Evolutionary conservation across 2,329 filamentous ascomycete genomes (phyloP).

Genomic region (Aurifilum marmelostoma): DNA sequence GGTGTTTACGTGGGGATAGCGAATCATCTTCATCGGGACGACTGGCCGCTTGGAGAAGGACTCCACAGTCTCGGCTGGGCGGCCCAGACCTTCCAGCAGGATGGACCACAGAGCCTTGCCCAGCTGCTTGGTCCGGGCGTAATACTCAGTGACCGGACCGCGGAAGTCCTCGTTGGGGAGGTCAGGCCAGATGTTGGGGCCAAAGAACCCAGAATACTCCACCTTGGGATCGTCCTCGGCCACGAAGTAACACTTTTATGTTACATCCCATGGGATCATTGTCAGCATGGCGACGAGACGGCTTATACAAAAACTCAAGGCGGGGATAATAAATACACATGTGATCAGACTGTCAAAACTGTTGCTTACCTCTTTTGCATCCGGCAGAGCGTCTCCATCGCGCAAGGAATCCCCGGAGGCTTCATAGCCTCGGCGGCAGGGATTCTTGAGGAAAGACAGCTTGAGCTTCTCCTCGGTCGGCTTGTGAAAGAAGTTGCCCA

Average conservation of each 20-base stretch:
- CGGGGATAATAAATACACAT: no score
- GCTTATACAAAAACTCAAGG: no score
- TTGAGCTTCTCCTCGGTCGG: slow-evolving; percentile 32
- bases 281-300: not conserved
- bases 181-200: slow-evolving; percentile 40
- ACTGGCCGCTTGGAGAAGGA: slow-evolving; percentile 32
- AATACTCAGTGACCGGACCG: slow-evolving; percentile 34
- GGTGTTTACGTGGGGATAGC: slow-evolving; percentile 27
- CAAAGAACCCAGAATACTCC: slow-evolving; percentile 33
- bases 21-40: slow-evolving; percentile 33
- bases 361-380: slow-evolving; percentile 34
- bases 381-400: slow-evolving; percentile 33
- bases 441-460: slow-evolving; percentile 33
- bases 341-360: no score
- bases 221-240: slow-evolving; percentile 33
- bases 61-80: slow-evolving; percentile 30
- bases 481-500: slow-evolving; percentile 28
- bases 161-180: slow-evolving; percentile 38
- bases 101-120: slow-evolving; percentile 35
- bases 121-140: slow-evolving; percentile 32
- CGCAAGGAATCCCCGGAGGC: slow-evolving; percentile 29
- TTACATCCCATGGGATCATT: no score
- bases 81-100: slow-evolving; percentile 34
- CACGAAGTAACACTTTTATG: slow-evolving; percentile 32
- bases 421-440: slow-evolving; percentile 36